Evolutionary conservation across 805 yeast genomes (phyloP).

Genomic region (Candida dajiaensis): DNA sequence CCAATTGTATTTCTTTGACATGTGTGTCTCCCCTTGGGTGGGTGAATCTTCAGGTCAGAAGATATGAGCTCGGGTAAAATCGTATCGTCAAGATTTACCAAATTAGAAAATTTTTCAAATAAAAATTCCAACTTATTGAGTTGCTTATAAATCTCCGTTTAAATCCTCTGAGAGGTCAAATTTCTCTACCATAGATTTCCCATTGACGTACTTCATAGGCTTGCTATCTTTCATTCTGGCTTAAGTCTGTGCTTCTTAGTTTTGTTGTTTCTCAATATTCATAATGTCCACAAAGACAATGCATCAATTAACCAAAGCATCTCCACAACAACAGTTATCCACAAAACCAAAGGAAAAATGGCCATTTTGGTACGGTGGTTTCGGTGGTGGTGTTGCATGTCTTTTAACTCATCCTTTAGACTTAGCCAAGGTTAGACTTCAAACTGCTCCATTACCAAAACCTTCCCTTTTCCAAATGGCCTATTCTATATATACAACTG

Average conservation of each 20-base stretch:
- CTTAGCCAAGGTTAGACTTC: conserved; percentile 80
- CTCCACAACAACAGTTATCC: background rate
- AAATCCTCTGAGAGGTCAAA: background rate
- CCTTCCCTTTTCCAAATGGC: conserved; percentile 58
- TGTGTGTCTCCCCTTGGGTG: too few relatives aligned
- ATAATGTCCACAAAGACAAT: conserved; percentile 1
- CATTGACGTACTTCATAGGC: too few relatives aligned
- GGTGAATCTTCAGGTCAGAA: too few relatives aligned
- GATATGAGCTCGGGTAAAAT: background rate
- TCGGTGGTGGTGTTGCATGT: conserved; percentile 63
- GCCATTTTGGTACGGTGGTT: conserved; percentile 64
- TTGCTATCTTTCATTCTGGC: background rate
- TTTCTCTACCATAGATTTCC: too few relatives aligned
- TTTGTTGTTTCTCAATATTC: background rate
- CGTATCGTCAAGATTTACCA: background rate
- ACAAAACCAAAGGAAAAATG: conserved; percentile 23
- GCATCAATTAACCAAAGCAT: background rate
- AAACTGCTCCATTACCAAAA: conserved; percentile 67
- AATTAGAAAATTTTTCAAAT: background rate
- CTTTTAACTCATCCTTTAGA: conserved; percentile 77
- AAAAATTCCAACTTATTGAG: background rate
- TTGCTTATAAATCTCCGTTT: too few relatives aligned
- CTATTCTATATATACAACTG: conserved; percentile 49
- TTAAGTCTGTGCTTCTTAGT: background rate
- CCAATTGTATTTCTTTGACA: too few relatives aligned